phyloP scores from a whole-genome alignment of 768 basidiomycete species.

The Lentinus brumalis region DNA sequence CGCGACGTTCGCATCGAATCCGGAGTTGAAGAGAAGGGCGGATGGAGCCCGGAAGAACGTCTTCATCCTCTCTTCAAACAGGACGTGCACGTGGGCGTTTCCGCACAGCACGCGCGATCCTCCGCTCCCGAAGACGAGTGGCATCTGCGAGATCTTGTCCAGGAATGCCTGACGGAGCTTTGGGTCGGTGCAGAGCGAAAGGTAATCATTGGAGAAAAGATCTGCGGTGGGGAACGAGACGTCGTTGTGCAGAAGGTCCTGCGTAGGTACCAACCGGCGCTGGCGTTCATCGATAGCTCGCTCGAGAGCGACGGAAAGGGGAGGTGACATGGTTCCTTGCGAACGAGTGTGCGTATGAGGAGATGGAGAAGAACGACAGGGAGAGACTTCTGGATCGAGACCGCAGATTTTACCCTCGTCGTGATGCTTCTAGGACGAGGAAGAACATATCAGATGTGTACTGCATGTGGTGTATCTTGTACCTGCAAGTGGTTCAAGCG shows the following conservation, averaged over 20 bases:
- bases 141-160: conserved; percentile 19
- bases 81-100: conserved; percentile 41
- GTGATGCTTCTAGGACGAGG: too few relatives aligned
- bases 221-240: background rate
- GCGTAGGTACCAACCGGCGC: too few relatives aligned
- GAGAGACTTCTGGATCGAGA: too few relatives aligned
- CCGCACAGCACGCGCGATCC: conserved; percentile 49
- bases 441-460: too few relatives aligned
- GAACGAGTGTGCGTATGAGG: too few relatives aligned
- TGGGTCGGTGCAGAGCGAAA: conserved; percentile 43
- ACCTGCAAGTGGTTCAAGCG: too few relatives aligned
- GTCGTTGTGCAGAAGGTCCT: background rate
- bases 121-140: conserved; percentile 44
- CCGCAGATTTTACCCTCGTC: too few relatives aligned
- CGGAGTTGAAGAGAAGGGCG: conserved; percentile 52
- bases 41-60: conserved; percentile 40
- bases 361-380: too few relatives aligned
- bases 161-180: conserved; percentile 37
- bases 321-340: too few relatives aligned
- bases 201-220: conserved; percentile 52
- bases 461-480: too few relatives aligned
- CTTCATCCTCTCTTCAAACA: conserved; percentile 43
- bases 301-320: too few relatives aligned
- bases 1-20: conserved; percentile 53
- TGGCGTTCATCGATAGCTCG: too few relatives aligned